Conservation (phyloP, 148 eudicot species). For the Amaranthus palmeri region DNA sequence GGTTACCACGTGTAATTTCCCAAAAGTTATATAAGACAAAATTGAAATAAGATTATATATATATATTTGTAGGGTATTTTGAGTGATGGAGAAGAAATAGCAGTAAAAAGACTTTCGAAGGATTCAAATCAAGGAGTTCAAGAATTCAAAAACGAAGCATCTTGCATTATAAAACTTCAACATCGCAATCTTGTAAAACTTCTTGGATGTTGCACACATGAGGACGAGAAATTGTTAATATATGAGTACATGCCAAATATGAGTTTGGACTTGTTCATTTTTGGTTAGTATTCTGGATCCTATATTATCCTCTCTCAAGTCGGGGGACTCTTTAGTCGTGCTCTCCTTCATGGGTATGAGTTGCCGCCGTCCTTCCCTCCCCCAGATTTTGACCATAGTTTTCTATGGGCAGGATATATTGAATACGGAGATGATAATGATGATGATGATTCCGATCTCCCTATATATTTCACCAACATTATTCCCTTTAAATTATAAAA, state of each 20-base stretch:
- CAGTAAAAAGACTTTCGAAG: slow-evolving; percentile 31
- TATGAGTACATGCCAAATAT: slow-evolving; percentile 30
- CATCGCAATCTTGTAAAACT: slow-evolving; percentile 33
- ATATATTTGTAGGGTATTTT: slow-evolving; percentile 17
- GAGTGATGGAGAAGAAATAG: slow-evolving; percentile 21
- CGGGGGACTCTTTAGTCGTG: too few species aligned
- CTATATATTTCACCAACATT: too few species aligned
- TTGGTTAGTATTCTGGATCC: slow-evolving; percentile 17
- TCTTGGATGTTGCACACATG: slow-evolving; percentile 26
- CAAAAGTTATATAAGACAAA: too few species aligned
- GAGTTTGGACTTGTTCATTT: slow-evolving; percentile 26
- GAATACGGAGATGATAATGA: too few species aligned
- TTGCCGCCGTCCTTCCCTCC: too few species aligned
- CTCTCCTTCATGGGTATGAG: too few species aligned
- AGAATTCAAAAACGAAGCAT: slow-evolving; percentile 34
- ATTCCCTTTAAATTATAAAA: too few species aligned
- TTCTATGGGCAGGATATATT: too few species aligned
- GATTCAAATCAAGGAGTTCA: slow-evolving; percentile 21
- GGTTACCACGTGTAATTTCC: too few species aligned
- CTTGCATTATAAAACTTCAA: slow-evolving; percentile 25
- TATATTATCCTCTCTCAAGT: too few species aligned
- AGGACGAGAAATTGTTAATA: slow-evolving; percentile 28
- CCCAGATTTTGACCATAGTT: too few species aligned
- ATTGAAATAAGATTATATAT: background rate
- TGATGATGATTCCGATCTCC: too few species aligned